Evolutionary conservation across 208 protist genomes (phyloP), one percentile per base, ranked within the genome.

Genomic region (Trypanosoma grayi): DNA sequence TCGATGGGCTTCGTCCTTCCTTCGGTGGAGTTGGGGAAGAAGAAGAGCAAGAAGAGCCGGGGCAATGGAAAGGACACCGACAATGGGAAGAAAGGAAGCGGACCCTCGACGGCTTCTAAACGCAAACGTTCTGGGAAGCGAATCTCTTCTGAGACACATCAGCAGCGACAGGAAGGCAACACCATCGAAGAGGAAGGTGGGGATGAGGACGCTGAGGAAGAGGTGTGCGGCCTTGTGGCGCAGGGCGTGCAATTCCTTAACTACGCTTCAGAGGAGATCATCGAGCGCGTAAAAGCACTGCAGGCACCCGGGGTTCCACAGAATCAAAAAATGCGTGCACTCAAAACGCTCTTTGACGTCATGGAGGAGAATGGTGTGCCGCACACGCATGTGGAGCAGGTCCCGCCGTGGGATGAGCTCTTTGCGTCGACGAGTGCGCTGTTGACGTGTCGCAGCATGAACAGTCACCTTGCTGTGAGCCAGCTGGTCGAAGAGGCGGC

Each of bases 331-430:
- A 39, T 90, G 37, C 83, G 92, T 9, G 84, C 82, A 4, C 74
- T 97, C 27, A 97, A 97, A 75, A 91, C 66, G 8, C 82, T 97
- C 28, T 91, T 94, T 53, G 78, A 73, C 36, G 62, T 73, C 16
- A 61, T 97, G 39, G 50, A 62, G n/a, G 86, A 88, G 54, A 71
- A 76, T 0, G 92, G 92, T 25, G 73, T 97, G 4, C 76, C 79
- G 9, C 83, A 93, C 68, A 92, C 84, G 20, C 81, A 92, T 60
- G 85, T 75, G 33, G 47, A 70, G 20, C 76, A 85, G 55, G 73
- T 85, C 30, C 58, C 66, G 14, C 25, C 47, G 1, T 94, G 87
- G 87, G 84, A 87, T 53, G 70, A 83, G 13, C 64, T 90, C 13
- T 93, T 92, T 63, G 68, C 82, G 9, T 74, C 87, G 0, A 83